A percentile compares a stretch with the other conserved stretches of the same genome.
Evolutionary conservation across 2,329 filamentous ascomycete genomes (phyloP).

Genomic region (Purpureocillium lavendulum): DNA sequence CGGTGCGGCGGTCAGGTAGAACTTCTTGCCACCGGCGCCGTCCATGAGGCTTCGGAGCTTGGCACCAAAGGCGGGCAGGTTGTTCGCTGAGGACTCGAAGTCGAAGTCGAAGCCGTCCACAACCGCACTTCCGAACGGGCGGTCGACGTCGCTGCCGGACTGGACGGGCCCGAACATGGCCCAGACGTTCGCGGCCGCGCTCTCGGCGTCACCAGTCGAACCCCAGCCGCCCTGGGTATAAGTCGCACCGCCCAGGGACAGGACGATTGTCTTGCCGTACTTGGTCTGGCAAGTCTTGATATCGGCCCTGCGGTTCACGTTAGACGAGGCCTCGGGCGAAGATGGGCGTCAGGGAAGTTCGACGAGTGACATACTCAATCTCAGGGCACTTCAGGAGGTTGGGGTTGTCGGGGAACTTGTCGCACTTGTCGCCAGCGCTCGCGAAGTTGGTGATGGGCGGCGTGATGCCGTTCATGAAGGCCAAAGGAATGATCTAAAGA

Average conservation of each 20-base stretch:
- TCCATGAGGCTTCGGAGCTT: constrained; percentile 49
- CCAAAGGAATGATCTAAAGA: constrained; percentile 46
- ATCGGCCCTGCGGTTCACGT: constrained; percentile 27
- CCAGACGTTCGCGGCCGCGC: constrained; percentile 58
- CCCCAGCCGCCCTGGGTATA: constrained; percentile 62
- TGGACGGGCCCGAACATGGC: constrained; percentile 56
- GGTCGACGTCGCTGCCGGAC: constrained; percentile 33
- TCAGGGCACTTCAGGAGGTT: constrained; percentile 52
- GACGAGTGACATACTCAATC: constrained; percentile 46
- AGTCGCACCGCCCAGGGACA: constrained; percentile 64
- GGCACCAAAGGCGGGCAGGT: constrained; percentile 54
- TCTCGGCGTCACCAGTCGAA: constrained; percentile 39
- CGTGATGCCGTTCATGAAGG: constrained; percentile 53
- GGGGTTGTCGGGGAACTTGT: constrained; percentile 44
- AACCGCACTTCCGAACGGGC: constrained; percentile 58
- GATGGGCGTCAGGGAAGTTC: background rate
- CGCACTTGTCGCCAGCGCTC: constrained; percentile 54
- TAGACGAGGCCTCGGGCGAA: background rate
- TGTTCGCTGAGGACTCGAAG: constrained; percentile 52
- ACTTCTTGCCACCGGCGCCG: constrained; percentile 43
- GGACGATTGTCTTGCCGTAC: constrained; percentile 60
- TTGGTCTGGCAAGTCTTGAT: constrained; percentile 51
- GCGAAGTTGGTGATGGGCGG: constrained; percentile 54
- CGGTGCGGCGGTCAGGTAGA: constrained; percentile 56
- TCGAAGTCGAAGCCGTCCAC: constrained; percentile 75